Base-by-base conservation (phyloP, 129 eudicot genomes). In the Rutidosis leptorrhynchoides region DNA sequence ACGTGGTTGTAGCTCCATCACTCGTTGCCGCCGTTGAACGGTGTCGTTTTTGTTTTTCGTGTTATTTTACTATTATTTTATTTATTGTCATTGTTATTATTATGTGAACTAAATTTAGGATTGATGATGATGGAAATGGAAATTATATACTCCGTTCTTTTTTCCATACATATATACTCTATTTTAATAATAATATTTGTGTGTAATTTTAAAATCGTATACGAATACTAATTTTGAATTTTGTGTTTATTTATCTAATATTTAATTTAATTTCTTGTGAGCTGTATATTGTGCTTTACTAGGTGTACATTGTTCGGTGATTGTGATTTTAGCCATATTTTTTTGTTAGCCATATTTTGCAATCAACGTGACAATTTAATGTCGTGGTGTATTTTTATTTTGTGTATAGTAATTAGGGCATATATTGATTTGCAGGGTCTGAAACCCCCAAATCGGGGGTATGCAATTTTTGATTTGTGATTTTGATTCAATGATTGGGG, bases 1-100 rank as follows among this genome's bases (percentile, higher is more conserved):
- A 7, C 90, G 87, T 23, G 90, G 90, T 3, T 87, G 95, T 82
- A 68, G 80, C 15, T 52, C 79, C 28, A 83, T 87, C 76, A 75
- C 87, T 25, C 85, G 90, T 20, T 87, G 95, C 78, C 80, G 85
- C 8, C 85, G 84, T 73, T 83, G 23, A 71, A 58, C 20, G 46
- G 20, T 37, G 68, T 10, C 48, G 70, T 43, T 56, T 14, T 17
- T 56, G 51, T 17, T 32, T 5, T 9, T 6, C 21, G 0, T 51
- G 30, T 20, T 22, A 35, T 35, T 35, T 35, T 35, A 35, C 42
- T 35, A 40, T 40, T 40, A 12, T 40, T 40, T 40, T 40, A 40
- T 40, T 42, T 17, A 7, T 20, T 60, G 32, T 59, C 32, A 16
- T 3, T 58, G n/a, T 35, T 73, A 61, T 64, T 51, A 74, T 67